phyloP scores from a whole-genome alignment of 129 eudicot species.

The Pseudognaphalium luteoalbum region DNA sequence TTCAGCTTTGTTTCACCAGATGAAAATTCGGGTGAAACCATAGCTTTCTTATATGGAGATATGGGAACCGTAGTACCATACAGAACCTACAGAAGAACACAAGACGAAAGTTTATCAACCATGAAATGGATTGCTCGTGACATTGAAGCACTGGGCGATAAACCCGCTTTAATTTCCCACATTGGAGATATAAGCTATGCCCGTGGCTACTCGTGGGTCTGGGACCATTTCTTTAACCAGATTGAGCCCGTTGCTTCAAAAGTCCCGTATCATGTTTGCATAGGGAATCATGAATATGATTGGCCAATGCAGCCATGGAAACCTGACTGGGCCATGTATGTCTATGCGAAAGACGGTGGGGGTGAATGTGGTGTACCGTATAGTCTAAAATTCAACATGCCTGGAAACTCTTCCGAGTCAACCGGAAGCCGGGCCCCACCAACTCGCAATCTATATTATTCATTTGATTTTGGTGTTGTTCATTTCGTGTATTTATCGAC shows the following conservation, averaged over 20 bases:
- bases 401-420: conserved; percentile 80
- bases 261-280: conserved; percentile 91
- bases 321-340: conserved; percentile 77
- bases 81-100: conserved; percentile 71
- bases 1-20: conserved; percentile 68
- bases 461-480: conserved; percentile 75
- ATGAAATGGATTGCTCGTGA: conserved; percentile 85
- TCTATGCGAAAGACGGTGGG: conserved; percentile 73
- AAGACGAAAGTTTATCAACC: conserved; percentile 78
- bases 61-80: conserved; percentile 98
- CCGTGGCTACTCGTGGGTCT: conserved; percentile 88
- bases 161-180: conserved; percentile 86
- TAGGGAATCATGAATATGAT: conserved; percentile 96
- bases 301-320: conserved; percentile 99
- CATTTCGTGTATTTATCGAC: conserved; percentile 90
- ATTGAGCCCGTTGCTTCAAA: conserved; percentile 88
- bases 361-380: conserved; percentile 99
- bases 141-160: conserved; percentile 79
- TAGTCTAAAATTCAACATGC: conserved; percentile 90
- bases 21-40: conserved; percentile 60
- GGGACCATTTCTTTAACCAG: conserved; percentile 94
- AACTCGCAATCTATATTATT: conserved; percentile 86
- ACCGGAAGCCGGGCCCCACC: conserved; percentile 78
- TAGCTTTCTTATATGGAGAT: conserved; percentile 87
- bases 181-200: conserved; percentile 98